These are phyloP conservation scores for Candida gorgasii DNA, from an alignment of 805 yeast species.

Conservation along the genomic window DNA sequence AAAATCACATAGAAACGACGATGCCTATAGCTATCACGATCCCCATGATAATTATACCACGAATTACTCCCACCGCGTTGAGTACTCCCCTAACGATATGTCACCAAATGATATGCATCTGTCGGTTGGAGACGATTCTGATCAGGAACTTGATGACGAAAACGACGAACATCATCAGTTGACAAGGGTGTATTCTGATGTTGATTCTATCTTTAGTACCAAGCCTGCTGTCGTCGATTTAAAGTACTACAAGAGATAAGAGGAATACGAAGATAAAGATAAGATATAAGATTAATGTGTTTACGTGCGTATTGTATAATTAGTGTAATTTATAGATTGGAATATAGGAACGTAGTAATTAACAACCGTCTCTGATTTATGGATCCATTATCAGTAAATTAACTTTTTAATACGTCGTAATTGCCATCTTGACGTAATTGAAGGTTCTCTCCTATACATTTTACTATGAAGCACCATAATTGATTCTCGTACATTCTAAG, in stretches of 20 bases:
- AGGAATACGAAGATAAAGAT: background rate
- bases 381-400: no score
- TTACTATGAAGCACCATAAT: no score
- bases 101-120: background rate
- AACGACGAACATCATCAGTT: slow-evolving; percentile 16
- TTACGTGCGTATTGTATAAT: background rate
- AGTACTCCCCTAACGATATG: slow-evolving; percentile 1
- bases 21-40: slow-evolving; percentile 5
- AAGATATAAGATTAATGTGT: background rate
- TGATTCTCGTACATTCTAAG: no score
- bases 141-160: slow-evolving; percentile 9
- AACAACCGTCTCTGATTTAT: no score
- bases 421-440: no score
- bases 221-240: slow-evolving; percentile 7
- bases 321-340: no score
- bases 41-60: background rate
- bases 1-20: background rate
- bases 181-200: slow-evolving; percentile 26
- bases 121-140: slow-evolving; percentile 4
- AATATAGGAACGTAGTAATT: no score
- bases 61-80: background rate
- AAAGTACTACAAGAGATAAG: slow-evolving; percentile 4
- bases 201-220: slow-evolving; percentile 29
- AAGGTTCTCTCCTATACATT: no score
- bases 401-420: no score